Conservation (phyloP, 2,329 filamentous ascomycete genomes). For the Phaeosphaeria sp. region DNA sequence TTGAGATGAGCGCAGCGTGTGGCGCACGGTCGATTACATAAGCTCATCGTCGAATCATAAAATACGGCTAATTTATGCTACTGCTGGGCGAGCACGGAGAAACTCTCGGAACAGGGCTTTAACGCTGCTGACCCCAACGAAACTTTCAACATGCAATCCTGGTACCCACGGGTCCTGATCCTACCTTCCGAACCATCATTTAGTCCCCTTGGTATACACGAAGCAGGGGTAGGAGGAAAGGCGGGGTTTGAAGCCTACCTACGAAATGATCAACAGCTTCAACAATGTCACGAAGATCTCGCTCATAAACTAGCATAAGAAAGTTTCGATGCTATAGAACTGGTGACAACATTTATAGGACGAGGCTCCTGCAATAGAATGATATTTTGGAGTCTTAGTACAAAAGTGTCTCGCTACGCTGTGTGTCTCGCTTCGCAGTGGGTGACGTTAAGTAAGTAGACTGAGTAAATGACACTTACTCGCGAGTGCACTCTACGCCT, state of each 20-base stretch:
- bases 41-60: background rate
- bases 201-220: background rate
- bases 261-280: conserved; percentile 3
- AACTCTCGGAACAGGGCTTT: conserved; percentile 1
- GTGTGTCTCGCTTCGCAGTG: conserved; percentile 1
- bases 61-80: conserved; percentile 1
- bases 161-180: background rate
- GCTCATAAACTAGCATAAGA: conserved; percentile 1
- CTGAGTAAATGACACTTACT: too few relatives aligned
- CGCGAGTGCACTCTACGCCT: too few relatives aligned
- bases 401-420: background rate
- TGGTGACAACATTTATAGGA: background rate
- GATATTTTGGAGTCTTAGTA: conserved; percentile 3
- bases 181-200: background rate
- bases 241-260: background rate
- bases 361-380: background rate
- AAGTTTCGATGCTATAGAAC: background rate
- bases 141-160: background rate
- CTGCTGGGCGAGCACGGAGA: background rate
- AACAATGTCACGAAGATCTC: conserved; percentile 1
- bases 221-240: conserved; percentile 1
- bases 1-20: background rate
- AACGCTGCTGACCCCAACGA: background rate
- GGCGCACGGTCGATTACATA: background rate
- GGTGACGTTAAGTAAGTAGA: background rate